Conservation (phyloP, 2,329 filamentous ascomycete species). For the Calonectria crousiana region DNA sequence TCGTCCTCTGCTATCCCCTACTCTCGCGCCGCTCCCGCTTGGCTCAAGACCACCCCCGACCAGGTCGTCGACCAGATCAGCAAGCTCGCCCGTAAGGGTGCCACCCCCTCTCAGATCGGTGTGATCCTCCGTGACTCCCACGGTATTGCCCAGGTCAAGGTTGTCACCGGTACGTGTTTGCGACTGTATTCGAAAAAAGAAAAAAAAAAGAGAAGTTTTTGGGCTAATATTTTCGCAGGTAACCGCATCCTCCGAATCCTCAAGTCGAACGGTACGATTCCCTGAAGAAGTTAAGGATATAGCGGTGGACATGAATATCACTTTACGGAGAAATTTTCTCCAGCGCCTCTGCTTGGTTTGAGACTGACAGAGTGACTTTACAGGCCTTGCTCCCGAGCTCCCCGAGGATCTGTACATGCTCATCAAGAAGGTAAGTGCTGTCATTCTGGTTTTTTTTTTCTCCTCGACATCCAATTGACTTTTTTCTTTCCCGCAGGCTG, state of each 20-base stretch:
- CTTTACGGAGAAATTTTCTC: conserved; percentile 42
- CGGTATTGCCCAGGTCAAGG: conserved; percentile 97
- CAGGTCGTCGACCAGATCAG: conserved; percentile 99
- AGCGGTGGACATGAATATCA: conserved; percentile 45
- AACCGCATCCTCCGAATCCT: conserved; percentile 99
- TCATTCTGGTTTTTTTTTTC: too few relatives aligned
- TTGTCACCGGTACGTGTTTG: conserved; percentile 85
- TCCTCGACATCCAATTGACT: conserved; percentile 4
- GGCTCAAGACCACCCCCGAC: conserved; percentile 99
- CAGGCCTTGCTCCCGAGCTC: conserved; percentile 98
- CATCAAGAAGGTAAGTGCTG: conserved; percentile 92
- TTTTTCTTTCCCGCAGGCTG: conserved; percentile 69
- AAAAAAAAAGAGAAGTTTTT: background rate
- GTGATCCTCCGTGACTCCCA: conserved; percentile 98
- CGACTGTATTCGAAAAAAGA: background rate
- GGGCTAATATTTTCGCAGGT: conserved; percentile 69
- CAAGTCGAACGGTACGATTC: conserved; percentile 91
- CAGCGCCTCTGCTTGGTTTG: conserved; percentile 88
- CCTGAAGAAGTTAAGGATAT: conserved; percentile 47
- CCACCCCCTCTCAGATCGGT: conserved; percentile 98
- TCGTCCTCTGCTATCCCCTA: conserved; percentile 95
- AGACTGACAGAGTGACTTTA: conserved; percentile 91
- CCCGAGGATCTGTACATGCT: conserved; percentile 99
- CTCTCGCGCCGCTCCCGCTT: conserved; percentile 91
- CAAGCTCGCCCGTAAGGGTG: conserved; percentile 99